Evolutionary conservation across 495 filamentous ascomycete species (phyloP).

Genomic region (Penicillium tannophilum): DNA sequence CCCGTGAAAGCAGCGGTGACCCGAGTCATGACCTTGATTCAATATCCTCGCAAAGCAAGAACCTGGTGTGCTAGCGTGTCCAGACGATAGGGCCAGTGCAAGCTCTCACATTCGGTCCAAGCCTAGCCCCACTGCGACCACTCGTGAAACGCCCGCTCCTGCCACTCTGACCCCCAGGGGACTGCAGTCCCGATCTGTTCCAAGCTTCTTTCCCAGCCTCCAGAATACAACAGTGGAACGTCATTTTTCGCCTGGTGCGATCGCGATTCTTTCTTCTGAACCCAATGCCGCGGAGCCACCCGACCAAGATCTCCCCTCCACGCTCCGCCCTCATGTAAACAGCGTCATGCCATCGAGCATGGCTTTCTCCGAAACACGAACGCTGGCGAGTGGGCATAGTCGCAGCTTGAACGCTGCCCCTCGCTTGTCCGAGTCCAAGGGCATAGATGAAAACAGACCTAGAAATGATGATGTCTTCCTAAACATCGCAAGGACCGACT

Average conservation of each 20-base stretch:
- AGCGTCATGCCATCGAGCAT: conserved; percentile 36
- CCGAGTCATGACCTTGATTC: background rate
- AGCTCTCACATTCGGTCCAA: background rate
- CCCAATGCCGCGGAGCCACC: conserved; percentile 39
- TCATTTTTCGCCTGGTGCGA: conserved; percentile 3
- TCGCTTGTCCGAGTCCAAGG: conserved; percentile 24
- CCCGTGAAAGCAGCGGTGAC: background rate
- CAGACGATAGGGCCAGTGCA: background rate
- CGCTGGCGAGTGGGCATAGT: conserved; percentile 35
- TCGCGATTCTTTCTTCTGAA: conserved; percentile 8
- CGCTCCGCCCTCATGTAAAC: conserved; percentile 39
- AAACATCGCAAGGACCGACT: conserved; percentile 61
- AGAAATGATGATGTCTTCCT: conserved; percentile 64
- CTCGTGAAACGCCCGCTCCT: conserved; percentile 26
- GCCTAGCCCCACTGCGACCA: conserved; percentile 21
- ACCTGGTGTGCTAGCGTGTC: background rate
- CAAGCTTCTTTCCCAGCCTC: conserved; percentile 33
- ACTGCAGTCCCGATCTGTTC: conserved; percentile 26
- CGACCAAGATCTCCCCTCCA: conserved; percentile 16
- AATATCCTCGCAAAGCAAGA: background rate
- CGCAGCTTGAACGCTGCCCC: conserved; percentile 31
- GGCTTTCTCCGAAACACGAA: conserved; percentile 34
- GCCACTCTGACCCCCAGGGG: conserved; percentile 16
- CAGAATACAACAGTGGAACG: conserved; percentile 12
- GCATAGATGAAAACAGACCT: conserved; percentile 36